Evolutionary conservation across 768 basidiomycete genomes (phyloP).

Genomic region (Tylopilus sp.): DNA sequence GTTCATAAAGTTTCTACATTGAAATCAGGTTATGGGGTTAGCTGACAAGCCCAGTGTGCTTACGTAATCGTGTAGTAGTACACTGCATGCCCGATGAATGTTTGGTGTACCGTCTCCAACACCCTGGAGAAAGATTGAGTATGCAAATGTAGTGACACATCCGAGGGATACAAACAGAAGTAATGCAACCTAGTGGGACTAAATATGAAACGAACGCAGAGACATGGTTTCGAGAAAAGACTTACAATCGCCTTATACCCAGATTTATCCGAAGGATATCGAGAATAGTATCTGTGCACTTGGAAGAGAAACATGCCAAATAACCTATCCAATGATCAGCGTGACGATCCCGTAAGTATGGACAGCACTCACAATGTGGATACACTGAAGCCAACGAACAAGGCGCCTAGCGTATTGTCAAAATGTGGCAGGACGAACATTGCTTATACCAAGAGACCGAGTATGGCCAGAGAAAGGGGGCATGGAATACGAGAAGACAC

Average conservation of each 20-base stretch:
- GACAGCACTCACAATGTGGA: constrained; percentile 35
- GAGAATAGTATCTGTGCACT: constrained; percentile 50
- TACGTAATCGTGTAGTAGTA: constrained; percentile 57
- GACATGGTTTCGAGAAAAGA: constrained; percentile 6
- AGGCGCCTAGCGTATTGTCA: constrained; percentile 56
- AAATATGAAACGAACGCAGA: background rate
- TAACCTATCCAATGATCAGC: constrained; percentile 34
- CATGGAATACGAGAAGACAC: background rate
- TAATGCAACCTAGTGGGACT: constrained; percentile 25
- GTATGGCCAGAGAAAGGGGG: background rate
- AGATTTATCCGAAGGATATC: constrained; percentile 51
- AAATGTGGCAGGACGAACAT: constrained; percentile 25
- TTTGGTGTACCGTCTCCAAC: constrained; percentile 47
- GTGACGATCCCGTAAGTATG: background rate
- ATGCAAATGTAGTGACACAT: background rate
- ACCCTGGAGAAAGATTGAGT: constrained; percentile 31
- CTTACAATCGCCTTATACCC: constrained; percentile 52
- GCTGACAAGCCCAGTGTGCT: constrained; percentile 17
- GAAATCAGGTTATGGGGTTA: constrained; percentile 3
- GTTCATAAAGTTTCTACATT: constrained; percentile 40
- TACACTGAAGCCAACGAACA: constrained; percentile 54
- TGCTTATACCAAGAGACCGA: background rate
- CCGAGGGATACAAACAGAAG: constrained; percentile 29
- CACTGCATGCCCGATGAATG: constrained; percentile 47
- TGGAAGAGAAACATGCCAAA: constrained; percentile 57